Base-by-base conservation (phyloP, 768 basidiomycete genomes). In the Heimioporus sp. region DNA sequence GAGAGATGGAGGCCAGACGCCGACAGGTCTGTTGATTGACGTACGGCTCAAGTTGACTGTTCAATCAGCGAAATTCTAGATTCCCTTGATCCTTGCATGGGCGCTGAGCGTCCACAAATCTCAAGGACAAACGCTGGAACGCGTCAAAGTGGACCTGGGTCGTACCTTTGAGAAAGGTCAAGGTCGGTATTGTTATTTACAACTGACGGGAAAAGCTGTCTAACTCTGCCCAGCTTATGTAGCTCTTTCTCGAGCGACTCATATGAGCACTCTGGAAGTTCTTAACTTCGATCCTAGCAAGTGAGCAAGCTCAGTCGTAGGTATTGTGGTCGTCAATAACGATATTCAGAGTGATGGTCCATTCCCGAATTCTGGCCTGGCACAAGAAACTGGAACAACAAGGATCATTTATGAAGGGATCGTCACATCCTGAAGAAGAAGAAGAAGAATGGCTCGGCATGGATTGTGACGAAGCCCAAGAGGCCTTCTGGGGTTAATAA, bases 91-190 rank as follows among this genome's bases (percentile, higher is more conserved):
- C 46, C 71, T 92, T n/a, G 85, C 92, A 0, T 94, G 91, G 88
- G 91, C 92, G 0, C 75, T 94, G 64, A 87, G 85, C 43, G 84
- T 94, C 34, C 91, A 94, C 71, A 95, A 95, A 64, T 87, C 86
- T 5, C 93, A 96, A 36, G 93, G 93, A 0, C 92, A 94, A 67
- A 95, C 93, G 0, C 71, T 96, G 40, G 82, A 90, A 46, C 76
- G 90, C 44, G 90, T 94, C 51, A 87, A 85, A 53, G 87, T 94
- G 4, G 84, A 94, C 62, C 77, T 95, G 24, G 65, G 72, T 53
- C 76, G 79, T 38, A 86, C 82, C 1, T 96, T 96, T 70, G 93
- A 89, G 65, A 85, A 80, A 52, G 87, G 87, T 5, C 84, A 90
- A 82, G 86, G 87, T 84, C 44, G 46, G 64, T 46, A 20, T 20